A percentile compares a stretch with the other conserved stretches of the same genome.
These are phyloP conservation scores for Phaeosphaeria sp. DNA, from an alignment of 2,329 filamentous ascomycete species.

Conservation along the genomic window DNA sequence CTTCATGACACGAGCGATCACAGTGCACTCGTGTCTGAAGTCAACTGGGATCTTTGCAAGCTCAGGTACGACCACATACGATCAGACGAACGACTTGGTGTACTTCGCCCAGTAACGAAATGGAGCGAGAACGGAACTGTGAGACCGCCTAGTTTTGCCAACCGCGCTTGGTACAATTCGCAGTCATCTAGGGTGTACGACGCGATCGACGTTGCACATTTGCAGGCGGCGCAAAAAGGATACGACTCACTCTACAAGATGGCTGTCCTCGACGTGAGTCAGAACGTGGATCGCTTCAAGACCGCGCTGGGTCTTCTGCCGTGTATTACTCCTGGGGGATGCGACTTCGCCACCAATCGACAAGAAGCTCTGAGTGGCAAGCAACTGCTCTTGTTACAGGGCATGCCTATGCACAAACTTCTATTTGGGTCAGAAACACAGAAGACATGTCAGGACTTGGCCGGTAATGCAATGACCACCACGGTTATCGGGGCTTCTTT, in stretches of 20 bases:
- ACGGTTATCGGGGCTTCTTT: constrained; percentile 72
- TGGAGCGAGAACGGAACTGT: constrained; percentile 64
- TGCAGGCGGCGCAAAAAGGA: constrained; percentile 56
- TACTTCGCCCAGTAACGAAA: constrained; percentile 63
- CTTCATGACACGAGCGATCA: constrained; percentile 59
- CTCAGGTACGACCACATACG: constrained; percentile 66
- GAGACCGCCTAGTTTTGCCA: constrained; percentile 62
- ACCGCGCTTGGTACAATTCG: constrained; percentile 56
- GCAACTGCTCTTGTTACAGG: constrained; percentile 71
- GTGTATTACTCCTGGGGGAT: constrained; percentile 72
- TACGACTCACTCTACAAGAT: constrained; percentile 67
- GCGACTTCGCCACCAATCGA: constrained; percentile 66
- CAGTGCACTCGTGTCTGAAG: constrained; percentile 28
- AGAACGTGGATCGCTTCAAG: constrained; percentile 71
- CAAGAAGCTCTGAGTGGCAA: constrained; percentile 67
- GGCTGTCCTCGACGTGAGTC: constrained; percentile 67
- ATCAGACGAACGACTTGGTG: constrained; percentile 57
- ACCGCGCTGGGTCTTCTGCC: constrained; percentile 64
- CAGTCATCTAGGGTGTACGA: constrained; percentile 69
- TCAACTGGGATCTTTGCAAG: constrained; percentile 64
- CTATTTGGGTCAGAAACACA: constrained; percentile 67
- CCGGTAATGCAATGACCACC: constrained; percentile 80
- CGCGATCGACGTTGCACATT: constrained; percentile 67
- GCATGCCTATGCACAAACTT: constrained; percentile 68
- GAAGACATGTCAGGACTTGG: constrained; percentile 69